Evolutionary conservation across 495 filamentous ascomycete species (phyloP).

Genomic region (Hypoxylon cercidicola): DNA sequence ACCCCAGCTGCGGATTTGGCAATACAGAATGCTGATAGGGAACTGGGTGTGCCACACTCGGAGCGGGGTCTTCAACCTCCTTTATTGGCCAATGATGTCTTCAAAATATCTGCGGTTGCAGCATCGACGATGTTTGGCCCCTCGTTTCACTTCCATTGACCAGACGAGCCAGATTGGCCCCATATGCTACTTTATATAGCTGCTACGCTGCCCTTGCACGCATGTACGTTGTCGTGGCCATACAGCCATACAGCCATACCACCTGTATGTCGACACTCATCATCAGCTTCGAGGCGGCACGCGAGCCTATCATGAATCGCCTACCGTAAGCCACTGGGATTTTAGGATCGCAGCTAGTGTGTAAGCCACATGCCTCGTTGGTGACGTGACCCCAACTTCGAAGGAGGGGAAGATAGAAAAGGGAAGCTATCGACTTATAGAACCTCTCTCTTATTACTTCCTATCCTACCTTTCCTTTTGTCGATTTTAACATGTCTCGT

Average conservation of each 20-base stretch:
- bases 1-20: slow-evolving; percentile 34
- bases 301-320: slow-evolving; percentile 24
- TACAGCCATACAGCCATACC: too few species aligned
- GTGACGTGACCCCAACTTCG: too few species aligned
- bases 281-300: slow-evolving; percentile 27
- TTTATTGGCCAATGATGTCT: slow-evolving; percentile 31
- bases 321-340: not conserved
- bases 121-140: slow-evolving; percentile 27
- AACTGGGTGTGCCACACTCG: slow-evolving; percentile 31
- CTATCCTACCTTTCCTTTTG: slow-evolving; percentile 8
- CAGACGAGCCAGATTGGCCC: not conserved
- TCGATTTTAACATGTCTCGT: slow-evolving; percentile 1
- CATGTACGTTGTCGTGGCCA: slow-evolving; percentile 38
- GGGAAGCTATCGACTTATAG: not conserved
- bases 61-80: slow-evolving; percentile 28
- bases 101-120: slow-evolving; percentile 25
- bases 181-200: slow-evolving; percentile 19
- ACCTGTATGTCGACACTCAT: slow-evolving; percentile 22
- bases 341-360: slow-evolving; percentile 12
- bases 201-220: slow-evolving; percentile 26
- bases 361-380: slow-evolving; percentile 14
- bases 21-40: slow-evolving; percentile 35
- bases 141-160: slow-evolving; percentile 34
- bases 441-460: not conserved
- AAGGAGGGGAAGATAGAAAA: not conserved